Conservation (phyloP, 495 filamentous ascomycete species). For the Xylona heveae region DNA sequence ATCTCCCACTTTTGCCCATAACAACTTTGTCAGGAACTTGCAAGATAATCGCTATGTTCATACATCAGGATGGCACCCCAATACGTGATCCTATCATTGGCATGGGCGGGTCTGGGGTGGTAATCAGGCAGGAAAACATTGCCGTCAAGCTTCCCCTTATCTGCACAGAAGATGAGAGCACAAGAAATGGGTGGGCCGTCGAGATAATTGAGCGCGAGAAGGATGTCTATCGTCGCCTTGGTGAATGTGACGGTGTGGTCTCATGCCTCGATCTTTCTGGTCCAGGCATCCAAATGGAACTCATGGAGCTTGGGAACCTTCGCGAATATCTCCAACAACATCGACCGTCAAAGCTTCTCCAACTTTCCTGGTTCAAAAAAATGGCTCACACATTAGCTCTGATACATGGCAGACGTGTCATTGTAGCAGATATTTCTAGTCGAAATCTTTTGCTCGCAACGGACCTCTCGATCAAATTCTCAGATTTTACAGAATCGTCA, state of each 20-base stretch:
- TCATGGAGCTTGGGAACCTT: constrained; percentile 14
- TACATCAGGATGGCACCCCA: no score
- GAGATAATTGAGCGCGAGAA: constrained; percentile 10
- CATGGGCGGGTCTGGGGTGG: no score
- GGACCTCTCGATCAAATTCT: constrained; percentile 14
- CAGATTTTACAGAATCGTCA: constrained; percentile 13
- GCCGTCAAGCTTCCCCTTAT: no score
- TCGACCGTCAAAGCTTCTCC: constrained; percentile 7
- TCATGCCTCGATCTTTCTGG: constrained; percentile 9
- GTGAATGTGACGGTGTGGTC: constrained; percentile 9
- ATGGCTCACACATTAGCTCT: constrained; percentile 12
- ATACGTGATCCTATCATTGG: no score
- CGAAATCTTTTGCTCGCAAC: constrained; percentile 15
- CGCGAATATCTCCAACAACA: constrained; percentile 8
- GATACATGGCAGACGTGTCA: constrained; percentile 13
- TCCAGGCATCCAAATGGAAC: constrained; percentile 15
- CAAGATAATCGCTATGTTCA: no score
- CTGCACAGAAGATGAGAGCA: no score
- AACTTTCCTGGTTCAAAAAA: constrained; percentile 12
- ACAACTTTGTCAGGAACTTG: no score
- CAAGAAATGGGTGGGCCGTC: no score
- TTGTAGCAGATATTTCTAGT: constrained; percentile 14
- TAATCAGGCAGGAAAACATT: no score
- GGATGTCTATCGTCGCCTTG: constrained; percentile 12
- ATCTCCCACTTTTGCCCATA: no score